phyloP scores from a whole-genome alignment of 129 eudicot genomes.

The Pittosporum tobira region DNA sequence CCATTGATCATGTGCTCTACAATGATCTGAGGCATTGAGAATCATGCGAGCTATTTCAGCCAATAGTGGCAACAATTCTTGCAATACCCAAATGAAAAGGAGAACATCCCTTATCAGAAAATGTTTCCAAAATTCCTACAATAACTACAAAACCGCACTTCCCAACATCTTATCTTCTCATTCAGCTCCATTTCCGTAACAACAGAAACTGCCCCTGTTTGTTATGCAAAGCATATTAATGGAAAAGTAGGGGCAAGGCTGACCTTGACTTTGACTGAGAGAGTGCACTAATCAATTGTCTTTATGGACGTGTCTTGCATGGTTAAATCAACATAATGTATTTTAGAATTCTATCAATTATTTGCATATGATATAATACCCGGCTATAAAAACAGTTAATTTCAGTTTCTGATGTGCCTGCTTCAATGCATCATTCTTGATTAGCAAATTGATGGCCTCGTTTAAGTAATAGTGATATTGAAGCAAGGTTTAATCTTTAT shows the following conservation, averaged over 20 bases:
- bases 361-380: too few species aligned
- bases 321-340: background rate
- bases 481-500: background rate
- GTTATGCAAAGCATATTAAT: background rate
- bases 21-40: too few species aligned
- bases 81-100: slow-evolving; percentile 9
- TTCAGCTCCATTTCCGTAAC: background rate
- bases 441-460: too few species aligned
- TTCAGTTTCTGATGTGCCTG: too few species aligned
- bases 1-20: too few species aligned
- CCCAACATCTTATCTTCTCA: slow-evolving; percentile 10
- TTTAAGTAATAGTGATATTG: too few species aligned
- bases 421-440: background rate
- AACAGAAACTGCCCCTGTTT: background rate
- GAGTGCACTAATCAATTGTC: background rate
- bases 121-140: background rate
- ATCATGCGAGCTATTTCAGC: background rate
- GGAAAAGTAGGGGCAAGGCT: background rate
- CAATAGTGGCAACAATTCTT: too few species aligned
- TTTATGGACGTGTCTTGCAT: background rate
- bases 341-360: too few species aligned
- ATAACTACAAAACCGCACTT: slow-evolving; percentile 3
- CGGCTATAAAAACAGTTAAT: too few species aligned
- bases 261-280: background rate
- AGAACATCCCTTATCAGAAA: slow-evolving; percentile 17